A percentile compares a stretch with the other conserved stretches of the same genome.
These are phyloP conservation scores for Macroventuria anomochaeta DNA, from an alignment of 2,329 filamentous ascomycete genomes.

Conservation along the genomic window DNA sequence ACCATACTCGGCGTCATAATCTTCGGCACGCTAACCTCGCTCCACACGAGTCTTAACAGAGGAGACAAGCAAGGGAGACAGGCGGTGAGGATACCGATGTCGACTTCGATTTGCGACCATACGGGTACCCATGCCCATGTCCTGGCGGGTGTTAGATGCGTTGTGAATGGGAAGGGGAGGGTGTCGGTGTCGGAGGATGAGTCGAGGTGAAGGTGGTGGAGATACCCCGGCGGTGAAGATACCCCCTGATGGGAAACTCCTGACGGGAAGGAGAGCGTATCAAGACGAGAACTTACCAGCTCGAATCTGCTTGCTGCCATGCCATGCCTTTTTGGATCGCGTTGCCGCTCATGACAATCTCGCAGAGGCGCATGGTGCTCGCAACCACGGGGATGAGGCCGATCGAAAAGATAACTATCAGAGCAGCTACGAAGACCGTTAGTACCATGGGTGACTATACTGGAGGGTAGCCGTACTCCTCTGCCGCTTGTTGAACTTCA, in stretches of 20 bases:
- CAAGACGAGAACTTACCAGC: conserved; percentile 22
- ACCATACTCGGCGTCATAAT: conserved; percentile 18
- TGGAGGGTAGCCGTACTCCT: conserved; percentile 23
- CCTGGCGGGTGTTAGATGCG: conserved; percentile 12
- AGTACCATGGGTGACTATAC: background rate
- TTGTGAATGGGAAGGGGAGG: too few relatives aligned
- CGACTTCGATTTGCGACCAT: conserved; percentile 43
- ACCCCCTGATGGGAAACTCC: too few relatives aligned
- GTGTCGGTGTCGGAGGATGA: too few relatives aligned
- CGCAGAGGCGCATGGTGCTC: conserved; percentile 36
- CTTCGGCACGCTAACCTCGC: conserved; percentile 17
- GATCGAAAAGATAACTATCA: conserved; percentile 36
- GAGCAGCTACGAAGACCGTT: conserved; percentile 23
- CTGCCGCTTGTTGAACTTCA: conserved; percentile 36
- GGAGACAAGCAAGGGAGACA: conserved; percentile 37
- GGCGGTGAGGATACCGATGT: conserved; percentile 37
- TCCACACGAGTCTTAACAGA: conserved; percentile 31
- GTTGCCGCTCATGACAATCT: conserved; percentile 30
- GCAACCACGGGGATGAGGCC: conserved; percentile 37
- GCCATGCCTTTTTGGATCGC: conserved; percentile 13
- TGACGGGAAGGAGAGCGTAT: too few relatives aligned
- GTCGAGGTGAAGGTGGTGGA: too few relatives aligned
- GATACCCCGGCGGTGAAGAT: too few relatives aligned
- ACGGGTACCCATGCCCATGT: conserved; percentile 37
- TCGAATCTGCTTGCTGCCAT: conserved; percentile 32